Conservation (phyloP, 306 rosid genomes). For the Acacia confusa region DNA sequence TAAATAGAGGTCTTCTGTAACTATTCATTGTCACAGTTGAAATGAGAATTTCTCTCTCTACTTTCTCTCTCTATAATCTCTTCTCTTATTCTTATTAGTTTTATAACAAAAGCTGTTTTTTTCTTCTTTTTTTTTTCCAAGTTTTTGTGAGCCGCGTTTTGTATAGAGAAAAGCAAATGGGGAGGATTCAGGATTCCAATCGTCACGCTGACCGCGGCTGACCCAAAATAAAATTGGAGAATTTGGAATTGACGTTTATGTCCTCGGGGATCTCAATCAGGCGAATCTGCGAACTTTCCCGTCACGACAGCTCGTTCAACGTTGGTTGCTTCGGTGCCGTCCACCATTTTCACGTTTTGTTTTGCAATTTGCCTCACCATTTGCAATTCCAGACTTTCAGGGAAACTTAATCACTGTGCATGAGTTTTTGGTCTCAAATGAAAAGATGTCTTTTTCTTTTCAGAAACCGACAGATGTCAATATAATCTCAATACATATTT, state of each 20-base stretch:
- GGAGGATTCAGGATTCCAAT: neutral
- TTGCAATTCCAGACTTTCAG: neutral
- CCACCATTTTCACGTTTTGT: neutral
- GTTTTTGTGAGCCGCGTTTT: neutral
- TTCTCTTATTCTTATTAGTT: no score
- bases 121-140: neutral
- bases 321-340: conserved; percentile 12
- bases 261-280: neutral
- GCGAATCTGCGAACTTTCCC: neutral
- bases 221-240: neutral
- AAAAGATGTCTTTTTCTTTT: no score
- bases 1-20: no score
- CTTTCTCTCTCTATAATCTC: no score
- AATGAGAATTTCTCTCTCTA: no score
- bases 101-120: no score
- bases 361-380: neutral
- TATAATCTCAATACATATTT: no score
- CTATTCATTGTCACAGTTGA: no score
- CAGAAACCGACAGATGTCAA: no score
- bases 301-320: neutral
- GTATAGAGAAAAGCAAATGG: no score
- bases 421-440: no score
- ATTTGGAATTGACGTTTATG: neutral
- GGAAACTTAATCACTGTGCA: no score
- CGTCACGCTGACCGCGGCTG: neutral